Base-by-base conservation (phyloP, 192 early-diverging fungal genomes). In the Dispira parvispora region DNA sequence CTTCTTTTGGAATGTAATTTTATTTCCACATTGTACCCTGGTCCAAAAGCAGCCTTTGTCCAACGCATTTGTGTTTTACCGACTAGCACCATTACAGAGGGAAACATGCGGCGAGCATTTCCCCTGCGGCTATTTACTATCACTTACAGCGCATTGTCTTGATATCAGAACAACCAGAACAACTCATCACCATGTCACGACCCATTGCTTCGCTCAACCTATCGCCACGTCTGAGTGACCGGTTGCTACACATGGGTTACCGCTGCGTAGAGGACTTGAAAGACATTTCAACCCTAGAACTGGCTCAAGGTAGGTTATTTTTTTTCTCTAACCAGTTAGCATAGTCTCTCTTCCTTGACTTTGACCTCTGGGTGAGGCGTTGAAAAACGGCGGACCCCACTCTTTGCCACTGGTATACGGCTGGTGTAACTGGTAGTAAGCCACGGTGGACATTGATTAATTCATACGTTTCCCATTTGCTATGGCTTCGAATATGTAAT, bases 211-310 rank as follows among this genome's bases (percentile, higher is more conserved):
- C 69, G 11, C 47, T 70, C 14, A 55, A 62, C 49, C 45, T 70
- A 32, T 52, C 52, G 11, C 53, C 47, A 45, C 16, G 2, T 0
- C 21, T 70, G 16, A 52, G 65, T 13, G 16, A 28, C 14, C 43
- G 44, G n/a, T 64, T 74, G 6, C 43, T 54, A 20, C 65, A 68
- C 42, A 69, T 63, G 0, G 73, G 73, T 18, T 73, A 66, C 63
- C 63, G 68, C 45, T 63, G 64, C 0, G 65, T 67, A 8, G 62
- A 60, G 44, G 73, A 74, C 45, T 44, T 74, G 2, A 23, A 62
- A 45, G 64, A 61, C 23, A 49, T 61, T 3, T 26, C 64, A 8
- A 57, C 67, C 14, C 25, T 61, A 25, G 63, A 54, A 18, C 62
- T 74, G 43, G 64, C 46, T 9, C 61, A 68, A 69, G 71, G 67